phyloP scores from a whole-genome alignment of 495 filamentous ascomycete genomes.

The Penicilliopsis zonata region DNA sequence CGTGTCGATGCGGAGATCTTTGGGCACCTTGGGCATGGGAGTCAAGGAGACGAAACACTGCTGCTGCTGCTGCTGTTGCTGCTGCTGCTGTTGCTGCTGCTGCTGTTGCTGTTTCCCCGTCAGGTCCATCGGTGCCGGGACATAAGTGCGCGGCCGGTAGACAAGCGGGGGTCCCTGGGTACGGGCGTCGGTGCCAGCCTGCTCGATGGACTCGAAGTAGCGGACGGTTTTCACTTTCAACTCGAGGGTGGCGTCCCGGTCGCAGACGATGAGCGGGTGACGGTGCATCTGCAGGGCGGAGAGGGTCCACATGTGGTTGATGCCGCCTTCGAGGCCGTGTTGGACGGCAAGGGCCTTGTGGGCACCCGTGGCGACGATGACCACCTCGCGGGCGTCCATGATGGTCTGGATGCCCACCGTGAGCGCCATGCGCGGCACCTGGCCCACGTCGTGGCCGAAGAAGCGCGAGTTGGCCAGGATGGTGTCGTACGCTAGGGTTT shows the following conservation, averaged over 20 bases:
- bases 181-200: conserved; percentile 43
- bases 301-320: conserved; percentile 87
- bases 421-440: conserved; percentile 73
- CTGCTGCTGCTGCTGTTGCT: too few relatives aligned
- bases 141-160: conserved; percentile 28
- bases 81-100: too few relatives aligned
- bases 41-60: too few relatives aligned
- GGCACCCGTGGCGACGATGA: conserved; percentile 69
- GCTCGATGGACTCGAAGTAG: conserved; percentile 49
- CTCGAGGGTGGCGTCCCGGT: conserved; percentile 76
- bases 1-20: conserved; percentile 34
- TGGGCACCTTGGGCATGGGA: conserved; percentile 23
- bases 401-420: conserved; percentile 85
- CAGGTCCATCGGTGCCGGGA: conserved; percentile 19
- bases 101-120: conserved; percentile 14
- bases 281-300: conserved; percentile 70
- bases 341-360: conserved; percentile 75
- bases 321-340: conserved; percentile 66
- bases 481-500: conserved; percentile 79
- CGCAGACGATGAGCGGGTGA: conserved; percentile 69
- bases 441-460: conserved; percentile 58
- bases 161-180: conserved; percentile 43
- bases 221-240: conserved; percentile 81
- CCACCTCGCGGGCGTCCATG: conserved; percentile 69
- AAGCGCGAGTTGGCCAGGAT: conserved; percentile 78